Evolutionary conservation across 2,329 filamentous ascomycete species (phyloP).

Genomic region (Paraphoma chrysanthemicola): DNA sequence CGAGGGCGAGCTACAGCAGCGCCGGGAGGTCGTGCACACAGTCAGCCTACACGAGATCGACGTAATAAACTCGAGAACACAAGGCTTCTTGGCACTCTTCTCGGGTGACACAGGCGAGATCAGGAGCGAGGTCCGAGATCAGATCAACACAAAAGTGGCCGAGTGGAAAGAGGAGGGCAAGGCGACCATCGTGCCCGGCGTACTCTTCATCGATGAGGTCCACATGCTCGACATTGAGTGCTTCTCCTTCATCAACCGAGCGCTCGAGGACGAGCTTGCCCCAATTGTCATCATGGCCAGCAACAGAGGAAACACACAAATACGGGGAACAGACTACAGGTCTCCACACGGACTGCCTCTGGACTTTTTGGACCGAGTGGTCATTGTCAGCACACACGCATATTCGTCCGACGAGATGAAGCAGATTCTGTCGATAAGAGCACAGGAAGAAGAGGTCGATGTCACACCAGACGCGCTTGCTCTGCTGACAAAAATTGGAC

Average conservation of each 20-base stretch:
- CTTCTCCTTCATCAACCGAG: conserved; percentile 98
- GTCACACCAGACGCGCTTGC: conserved; percentile 88
- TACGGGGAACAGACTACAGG: conserved; percentile 90
- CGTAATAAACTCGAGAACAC: conserved; percentile 98
- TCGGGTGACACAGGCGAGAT: conserved; percentile 99
- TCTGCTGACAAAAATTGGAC: conserved; percentile 91
- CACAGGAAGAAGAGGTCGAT: conserved; percentile 95
- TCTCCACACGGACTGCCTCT: conserved; percentile 93
- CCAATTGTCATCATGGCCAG: conserved; percentile 99
- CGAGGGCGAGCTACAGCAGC: conserved; percentile 95
- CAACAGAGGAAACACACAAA: conserved; percentile 90
- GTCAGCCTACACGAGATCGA: conserved; percentile 98
- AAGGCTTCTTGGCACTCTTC: conserved; percentile 96
- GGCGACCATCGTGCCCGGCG: conserved; percentile 95
- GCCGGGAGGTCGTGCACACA: conserved; percentile 96
- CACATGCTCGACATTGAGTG: conserved; percentile 99
- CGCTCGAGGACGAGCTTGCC: conserved; percentile 90
- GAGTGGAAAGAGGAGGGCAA: conserved; percentile 99
- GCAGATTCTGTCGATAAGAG: conserved; percentile 90
- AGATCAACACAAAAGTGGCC: conserved; percentile 98
- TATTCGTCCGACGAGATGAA: conserved; percentile 86
- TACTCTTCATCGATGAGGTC: conserved; percentile 98
- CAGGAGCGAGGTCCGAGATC: conserved; percentile 92
- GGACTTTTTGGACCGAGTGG: conserved; percentile 93
- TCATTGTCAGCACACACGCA: conserved; percentile 91